A percentile compares a stretch with the other conserved stretches of the same genome.
phyloP scores from a whole-genome alignment of 2,329 filamentous ascomycete genomes.

The Cryphonectria parasitica region DNA sequence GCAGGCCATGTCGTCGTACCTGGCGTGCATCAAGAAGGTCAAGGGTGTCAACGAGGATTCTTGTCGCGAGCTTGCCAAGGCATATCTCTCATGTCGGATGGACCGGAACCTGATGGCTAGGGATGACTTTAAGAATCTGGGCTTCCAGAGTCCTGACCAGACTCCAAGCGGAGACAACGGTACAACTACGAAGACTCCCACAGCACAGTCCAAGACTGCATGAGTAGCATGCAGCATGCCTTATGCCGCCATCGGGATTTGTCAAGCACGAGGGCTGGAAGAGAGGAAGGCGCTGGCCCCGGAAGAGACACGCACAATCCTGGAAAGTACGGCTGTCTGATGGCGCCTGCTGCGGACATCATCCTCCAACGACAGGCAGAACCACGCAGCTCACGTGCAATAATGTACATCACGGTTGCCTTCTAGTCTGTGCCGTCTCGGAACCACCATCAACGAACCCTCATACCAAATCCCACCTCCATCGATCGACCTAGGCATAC shows the following conservation, averaged over 20 bases:
- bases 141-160: slow-evolving; percentile 60
- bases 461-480: not conserved
- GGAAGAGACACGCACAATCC: no score
- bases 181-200: not conserved
- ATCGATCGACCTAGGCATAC: not conserved
- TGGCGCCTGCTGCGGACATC: not conserved
- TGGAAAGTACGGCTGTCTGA: slow-evolving; percentile 7
- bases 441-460: not conserved
- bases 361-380: not conserved
- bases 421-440: not conserved
- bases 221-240: not conserved
- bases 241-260: not conserved
- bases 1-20: slow-evolving; percentile 80
- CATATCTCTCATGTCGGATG: slow-evolving; percentile 91
- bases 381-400: not conserved
- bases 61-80: slow-evolving; percentile 84
- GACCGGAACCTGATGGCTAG: slow-evolving; percentile 97
- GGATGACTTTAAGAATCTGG: slow-evolving; percentile 93
- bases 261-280: not conserved
- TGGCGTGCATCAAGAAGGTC: slow-evolving; percentile 83
- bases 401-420: not conserved
- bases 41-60: slow-evolving; percentile 84
- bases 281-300: not conserved
- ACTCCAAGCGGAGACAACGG: not conserved
- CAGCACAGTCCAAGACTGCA: not conserved